A percentile compares a stretch with the other conserved stretches of the same genome.
These are phyloP conservation scores for Penicilliopsis zonata DNA, from an alignment of 495 filamentous ascomycete species.

Conservation along the genomic window DNA sequence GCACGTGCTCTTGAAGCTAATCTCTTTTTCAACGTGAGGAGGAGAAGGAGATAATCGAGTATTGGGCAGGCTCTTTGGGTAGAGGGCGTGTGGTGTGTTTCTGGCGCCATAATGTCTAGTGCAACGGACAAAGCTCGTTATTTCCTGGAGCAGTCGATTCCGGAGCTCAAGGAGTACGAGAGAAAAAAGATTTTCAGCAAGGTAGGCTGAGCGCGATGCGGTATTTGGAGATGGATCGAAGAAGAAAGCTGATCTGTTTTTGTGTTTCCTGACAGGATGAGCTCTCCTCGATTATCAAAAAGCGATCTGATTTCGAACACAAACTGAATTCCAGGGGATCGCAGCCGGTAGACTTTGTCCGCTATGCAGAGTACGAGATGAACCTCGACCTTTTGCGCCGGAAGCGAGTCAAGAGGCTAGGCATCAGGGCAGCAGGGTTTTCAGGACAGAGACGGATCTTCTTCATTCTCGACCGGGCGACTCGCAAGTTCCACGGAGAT, in stretches of 20 bases:
- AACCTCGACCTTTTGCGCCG: conserved; percentile 72
- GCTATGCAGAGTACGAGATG: conserved; percentile 85
- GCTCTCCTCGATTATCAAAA: conserved; percentile 74
- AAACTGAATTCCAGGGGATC: conserved; percentile 71
- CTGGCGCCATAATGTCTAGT: conserved; percentile 49
- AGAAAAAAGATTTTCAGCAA: conserved; percentile 78
- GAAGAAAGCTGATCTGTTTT: conserved; percentile 4
- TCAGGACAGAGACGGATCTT: conserved; percentile 73
- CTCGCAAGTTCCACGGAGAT: conserved; percentile 73
- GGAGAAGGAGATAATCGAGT: not conserved
- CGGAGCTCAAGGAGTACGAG: conserved; percentile 80
- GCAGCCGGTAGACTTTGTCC: conserved; percentile 62
- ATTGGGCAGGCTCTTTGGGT: not conserved
- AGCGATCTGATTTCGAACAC: conserved; percentile 89
- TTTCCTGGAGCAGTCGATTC: conserved; percentile 81
- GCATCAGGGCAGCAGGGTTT: conserved; percentile 49
- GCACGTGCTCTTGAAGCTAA: not conserved
- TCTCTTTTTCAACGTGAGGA: not conserved
- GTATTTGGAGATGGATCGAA: conserved; percentile 1
- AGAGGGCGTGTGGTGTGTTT: not conserved
- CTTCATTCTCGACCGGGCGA: conserved; percentile 77
- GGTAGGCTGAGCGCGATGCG: too few relatives aligned
- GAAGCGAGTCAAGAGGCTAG: conserved; percentile 70
- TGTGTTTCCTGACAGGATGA: conserved; percentile 47
- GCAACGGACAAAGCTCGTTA: conserved; percentile 90